Conservation (phyloP, 2,329 filamentous ascomycete species). For the Tolypocladium amazonense region DNA sequence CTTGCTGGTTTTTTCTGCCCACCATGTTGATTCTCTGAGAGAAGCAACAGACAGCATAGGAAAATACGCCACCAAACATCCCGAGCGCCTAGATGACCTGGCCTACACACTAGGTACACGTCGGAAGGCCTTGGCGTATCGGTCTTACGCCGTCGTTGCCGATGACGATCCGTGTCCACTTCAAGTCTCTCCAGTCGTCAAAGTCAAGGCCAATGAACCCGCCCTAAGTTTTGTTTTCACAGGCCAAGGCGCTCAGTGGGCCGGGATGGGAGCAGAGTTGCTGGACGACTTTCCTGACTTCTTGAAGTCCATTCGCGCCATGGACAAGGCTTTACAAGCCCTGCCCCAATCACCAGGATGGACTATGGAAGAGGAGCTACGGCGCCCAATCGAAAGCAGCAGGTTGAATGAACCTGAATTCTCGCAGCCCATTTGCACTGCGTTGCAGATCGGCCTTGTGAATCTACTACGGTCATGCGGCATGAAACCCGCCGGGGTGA, state of each 20-base stretch:
- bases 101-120: background rate
- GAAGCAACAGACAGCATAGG: slow-evolving; percentile 10
- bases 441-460: background rate
- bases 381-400: background rate
- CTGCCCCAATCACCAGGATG: background rate
- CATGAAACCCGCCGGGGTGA: background rate
- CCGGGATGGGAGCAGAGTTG: background rate
- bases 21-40: background rate
- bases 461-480: background rate
- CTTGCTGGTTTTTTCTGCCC: background rate
- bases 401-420: background rate
- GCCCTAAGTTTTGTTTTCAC: background rate
- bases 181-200: background rate
- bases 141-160: background rate
- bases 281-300: background rate
- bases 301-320: background rate
- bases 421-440: background rate
- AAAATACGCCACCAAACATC: slow-evolving; percentile 2
- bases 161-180: background rate
- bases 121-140: background rate
- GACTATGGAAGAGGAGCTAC: background rate
- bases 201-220: background rate
- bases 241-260: background rate
- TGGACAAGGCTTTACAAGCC: background rate
- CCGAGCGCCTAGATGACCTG: background rate